Conservation (phyloP, 2,329 filamentous ascomycete genomes). For the Metarhizium brunneum region DNA sequence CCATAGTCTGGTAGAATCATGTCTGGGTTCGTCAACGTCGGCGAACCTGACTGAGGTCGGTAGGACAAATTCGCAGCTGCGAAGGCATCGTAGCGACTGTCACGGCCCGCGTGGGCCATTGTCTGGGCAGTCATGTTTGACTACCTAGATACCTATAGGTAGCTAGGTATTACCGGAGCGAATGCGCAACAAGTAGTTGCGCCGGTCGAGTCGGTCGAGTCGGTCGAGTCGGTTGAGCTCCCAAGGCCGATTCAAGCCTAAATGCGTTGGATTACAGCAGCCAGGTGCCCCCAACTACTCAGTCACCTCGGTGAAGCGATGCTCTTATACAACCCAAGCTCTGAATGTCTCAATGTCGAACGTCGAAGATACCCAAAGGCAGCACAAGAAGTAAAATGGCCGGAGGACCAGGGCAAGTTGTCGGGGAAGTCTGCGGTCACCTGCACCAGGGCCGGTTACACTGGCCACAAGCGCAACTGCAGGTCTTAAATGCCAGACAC, state of each 20-base stretch:
- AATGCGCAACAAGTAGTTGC: not conserved
- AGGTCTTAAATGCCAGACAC: not conserved
- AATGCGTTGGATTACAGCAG: not conserved
- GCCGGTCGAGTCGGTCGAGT: not conserved
- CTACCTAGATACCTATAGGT: not conserved
- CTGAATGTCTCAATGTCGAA: not conserved
- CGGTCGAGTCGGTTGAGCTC: too few relatives aligned
- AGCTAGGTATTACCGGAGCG: too few relatives aligned
- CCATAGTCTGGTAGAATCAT: conserved; percentile 82
- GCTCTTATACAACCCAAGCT: not conserved
- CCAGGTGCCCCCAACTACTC: not conserved
- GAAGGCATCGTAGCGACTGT: conserved; percentile 19
- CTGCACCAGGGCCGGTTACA: not conserved
- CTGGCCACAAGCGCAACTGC: not conserved
- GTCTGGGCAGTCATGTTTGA: conserved; percentile 22
- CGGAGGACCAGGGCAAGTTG: not conserved
- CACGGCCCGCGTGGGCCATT: conserved; percentile 15
- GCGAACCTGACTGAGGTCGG: conserved; percentile 55
- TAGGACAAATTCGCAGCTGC: conserved; percentile 24
- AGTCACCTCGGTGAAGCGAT: not conserved
- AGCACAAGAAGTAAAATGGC: not conserved
- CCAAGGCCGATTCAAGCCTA: not conserved
- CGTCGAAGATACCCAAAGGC: not conserved
- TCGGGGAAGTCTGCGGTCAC: not conserved
- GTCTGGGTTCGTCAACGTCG: conserved; percentile 85